phyloP scores from a whole-genome alignment of 2,329 filamentous ascomycete genomes.

The Apiospora phragmitis region DNA sequence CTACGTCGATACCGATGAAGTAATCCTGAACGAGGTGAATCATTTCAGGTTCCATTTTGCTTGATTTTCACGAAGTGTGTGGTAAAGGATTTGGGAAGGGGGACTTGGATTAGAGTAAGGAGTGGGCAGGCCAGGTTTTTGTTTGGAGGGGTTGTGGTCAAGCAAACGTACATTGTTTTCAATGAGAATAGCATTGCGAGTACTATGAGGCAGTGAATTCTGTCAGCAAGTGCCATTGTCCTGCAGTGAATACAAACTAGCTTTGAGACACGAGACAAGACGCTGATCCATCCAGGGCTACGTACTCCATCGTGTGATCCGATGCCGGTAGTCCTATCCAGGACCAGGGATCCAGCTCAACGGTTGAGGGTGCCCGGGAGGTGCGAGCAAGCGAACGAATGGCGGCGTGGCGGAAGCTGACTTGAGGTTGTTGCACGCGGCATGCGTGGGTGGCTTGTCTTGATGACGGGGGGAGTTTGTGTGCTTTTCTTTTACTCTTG shows the following conservation, averaged over 20 bases:
- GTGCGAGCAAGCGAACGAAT: neutral
- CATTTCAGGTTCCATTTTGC: conserved; percentile 21
- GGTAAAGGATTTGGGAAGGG: neutral
- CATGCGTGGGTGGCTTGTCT: conserved; percentile 4
- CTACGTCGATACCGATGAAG: conserved; percentile 89
- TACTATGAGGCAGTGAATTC: conserved; percentile 22
- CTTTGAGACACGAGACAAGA: neutral
- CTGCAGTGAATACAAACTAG: conserved; percentile 5
- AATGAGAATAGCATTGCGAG: conserved; percentile 33
- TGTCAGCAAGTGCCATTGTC: conserved; percentile 5
- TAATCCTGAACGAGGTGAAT: conserved; percentile 46
- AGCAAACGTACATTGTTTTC: conserved; percentile 31
- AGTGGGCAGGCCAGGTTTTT: neutral
- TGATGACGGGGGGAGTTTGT: neutral
- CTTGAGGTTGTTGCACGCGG: neutral
- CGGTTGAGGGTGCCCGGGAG: neutral
- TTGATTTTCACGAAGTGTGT: neutral
- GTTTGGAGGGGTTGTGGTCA: neutral
- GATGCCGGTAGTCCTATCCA: neutral
- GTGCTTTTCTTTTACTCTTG: neutral
- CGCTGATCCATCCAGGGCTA: neutral
- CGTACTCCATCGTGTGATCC: conserved; percentile 7
- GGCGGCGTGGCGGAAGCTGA: neutral
- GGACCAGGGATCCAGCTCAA: neutral
- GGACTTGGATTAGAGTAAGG: neutral